Percentiles rank a stretch among this genome's conserved stretches.
Evolutionary conservation across 768 basidiomycete genomes (phyloP).

Genomic region (Phylloporus rhodoxanthus): DNA sequence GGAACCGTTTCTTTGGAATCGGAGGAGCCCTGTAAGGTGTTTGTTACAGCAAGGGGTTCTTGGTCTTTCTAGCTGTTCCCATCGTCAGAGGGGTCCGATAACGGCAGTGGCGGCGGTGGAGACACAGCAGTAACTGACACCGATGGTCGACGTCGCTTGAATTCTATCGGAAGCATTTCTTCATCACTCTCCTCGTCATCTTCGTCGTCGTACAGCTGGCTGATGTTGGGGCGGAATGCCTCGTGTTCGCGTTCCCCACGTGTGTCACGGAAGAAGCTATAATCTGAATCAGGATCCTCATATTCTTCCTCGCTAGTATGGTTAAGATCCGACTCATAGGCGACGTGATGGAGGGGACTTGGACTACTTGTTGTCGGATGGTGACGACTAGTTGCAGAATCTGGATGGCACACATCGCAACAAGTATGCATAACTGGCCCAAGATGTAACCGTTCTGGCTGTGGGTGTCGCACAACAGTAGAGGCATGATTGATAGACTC

Average conservation of each 20-base stretch:
- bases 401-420: conserved; percentile 23
- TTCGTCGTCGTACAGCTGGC: conserved; percentile 29
- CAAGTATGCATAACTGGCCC: conserved; percentile 17
- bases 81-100: conserved; percentile 18
- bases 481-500: conserved; percentile 19
- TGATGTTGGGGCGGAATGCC: conserved; percentile 27
- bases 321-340: conserved; percentile 29
- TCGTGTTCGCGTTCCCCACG: conserved; percentile 21
- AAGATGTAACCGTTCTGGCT: conserved; percentile 26
- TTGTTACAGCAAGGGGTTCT: conserved; percentile 1
- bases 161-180: conserved; percentile 30
- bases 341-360: conserved; percentile 35
- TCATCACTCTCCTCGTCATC: conserved; percentile 35
- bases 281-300: conserved; percentile 30
- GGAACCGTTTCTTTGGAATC: conserved; percentile 7
- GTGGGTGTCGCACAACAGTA: conserved; percentile 24
- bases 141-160: conserved; percentile 33
- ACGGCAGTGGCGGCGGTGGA: conserved; percentile 17
- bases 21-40: conserved; percentile 16
- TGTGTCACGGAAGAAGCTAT: conserved; percentile 32
- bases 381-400: conserved; percentile 19
- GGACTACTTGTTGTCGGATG: conserved; percentile 33
- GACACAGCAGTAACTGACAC: conserved; percentile 25
- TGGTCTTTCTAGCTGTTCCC: conserved; percentile 10
- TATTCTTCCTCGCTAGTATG: conserved; percentile 28